Conservation (phyloP, 129 eudicot species). For the Solidago caesia region DNA sequence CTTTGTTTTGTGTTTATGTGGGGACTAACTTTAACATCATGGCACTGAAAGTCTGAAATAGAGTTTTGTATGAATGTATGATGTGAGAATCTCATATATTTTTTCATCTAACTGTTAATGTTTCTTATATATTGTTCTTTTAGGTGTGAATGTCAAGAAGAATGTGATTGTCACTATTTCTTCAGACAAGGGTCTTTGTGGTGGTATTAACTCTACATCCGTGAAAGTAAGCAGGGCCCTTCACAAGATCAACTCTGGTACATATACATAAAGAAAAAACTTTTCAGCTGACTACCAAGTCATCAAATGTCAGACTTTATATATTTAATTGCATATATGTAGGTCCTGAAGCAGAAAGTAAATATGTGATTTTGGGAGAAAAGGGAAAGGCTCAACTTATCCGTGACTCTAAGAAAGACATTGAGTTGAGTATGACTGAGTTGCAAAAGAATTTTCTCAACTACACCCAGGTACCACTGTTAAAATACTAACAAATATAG, state of each 20-base stretch:
- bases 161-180: conserved; percentile 85
- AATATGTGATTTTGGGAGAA: conserved; percentile 86
- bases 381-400: conserved; percentile 92
- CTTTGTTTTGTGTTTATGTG: neutral
- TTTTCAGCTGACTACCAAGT: neutral
- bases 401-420: conserved; percentile 86
- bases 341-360: conserved; percentile 87
- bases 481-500: conserved; percentile 8
- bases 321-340: neutral
- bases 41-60: neutral
- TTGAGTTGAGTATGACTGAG: conserved; percentile 66
- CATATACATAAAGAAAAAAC: neutral
- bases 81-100: neutral
- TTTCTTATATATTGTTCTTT: conserved; percentile 10
- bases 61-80: neutral
- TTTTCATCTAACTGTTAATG: neutral
- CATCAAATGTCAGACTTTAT: neutral
- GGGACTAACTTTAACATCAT: neutral
- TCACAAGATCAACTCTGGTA: conserved; percentile 74
- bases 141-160: conserved; percentile 90
- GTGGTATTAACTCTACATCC: conserved; percentile 93
- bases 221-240: conserved; percentile 94
- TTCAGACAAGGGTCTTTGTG: conserved; percentile 99
- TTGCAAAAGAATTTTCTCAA: conserved; percentile 88
- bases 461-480: conserved; percentile 79